Evolutionary conservation across 305 asterid genomes (phyloP).

Genomic region (Solanum hybrid): DNA sequence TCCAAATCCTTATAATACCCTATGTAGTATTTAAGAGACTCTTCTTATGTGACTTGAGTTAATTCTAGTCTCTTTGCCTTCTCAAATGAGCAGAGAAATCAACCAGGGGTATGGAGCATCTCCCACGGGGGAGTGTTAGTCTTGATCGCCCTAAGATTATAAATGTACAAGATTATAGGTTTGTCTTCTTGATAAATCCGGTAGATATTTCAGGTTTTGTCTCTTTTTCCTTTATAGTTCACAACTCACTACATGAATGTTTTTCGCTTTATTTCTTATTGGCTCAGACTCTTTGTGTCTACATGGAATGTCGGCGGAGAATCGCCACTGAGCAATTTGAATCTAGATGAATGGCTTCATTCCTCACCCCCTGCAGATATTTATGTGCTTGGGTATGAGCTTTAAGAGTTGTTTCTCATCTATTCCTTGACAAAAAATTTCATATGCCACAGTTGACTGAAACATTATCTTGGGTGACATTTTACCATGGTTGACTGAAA

Average conservation of each 20-base stretch:
- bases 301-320: conserved; percentile 46
- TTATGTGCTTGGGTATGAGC: conserved; percentile 34
- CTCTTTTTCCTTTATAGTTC: neutral
- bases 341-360: conserved; percentile 35
- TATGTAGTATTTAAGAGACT: neutral
- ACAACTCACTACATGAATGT: neutral
- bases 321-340: conserved; percentile 30
- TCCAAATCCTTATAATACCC: neutral
- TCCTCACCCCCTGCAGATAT: conserved; percentile 41
- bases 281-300: conserved; percentile 32
- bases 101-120: conserved; percentile 13
- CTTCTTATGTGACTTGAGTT: neutral
- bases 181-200: conserved; percentile 1
- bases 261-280: neutral
- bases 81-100: conserved; percentile 20
- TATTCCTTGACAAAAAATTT: neutral
- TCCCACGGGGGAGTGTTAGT: conserved; percentile 15
- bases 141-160: conserved; percentile 23
- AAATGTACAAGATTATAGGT: conserved; percentile 35
- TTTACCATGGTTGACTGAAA: neutral
- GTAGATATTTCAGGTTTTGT: neutral
- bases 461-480: neutral
- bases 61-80: neutral
- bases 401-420: neutral
- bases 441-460: neutral